A percentile compares a stretch with the other conserved stretches of the same genome.
Conservation (phyloP, 129 eudicot genomes). For the Kitagawia praeruptora region DNA sequence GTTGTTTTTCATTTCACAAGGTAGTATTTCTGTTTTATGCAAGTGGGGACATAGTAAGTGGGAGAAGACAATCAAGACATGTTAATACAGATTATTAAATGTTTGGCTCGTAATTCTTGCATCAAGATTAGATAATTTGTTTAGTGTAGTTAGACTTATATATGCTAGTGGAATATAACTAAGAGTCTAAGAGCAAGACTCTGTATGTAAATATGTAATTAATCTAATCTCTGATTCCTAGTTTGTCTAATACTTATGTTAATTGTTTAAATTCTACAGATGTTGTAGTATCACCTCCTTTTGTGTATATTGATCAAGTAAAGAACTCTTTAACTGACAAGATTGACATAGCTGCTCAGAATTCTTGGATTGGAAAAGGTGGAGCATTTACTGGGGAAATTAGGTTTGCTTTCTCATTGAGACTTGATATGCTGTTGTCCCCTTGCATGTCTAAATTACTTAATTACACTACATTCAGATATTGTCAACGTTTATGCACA, state of each 20-base stretch:
- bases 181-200: background rate
- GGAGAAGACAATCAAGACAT: no score
- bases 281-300: slow-evolving; percentile 94
- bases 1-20: background rate
- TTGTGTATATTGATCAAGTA: slow-evolving; percentile 91
- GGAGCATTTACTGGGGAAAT: slow-evolving; percentile 98
- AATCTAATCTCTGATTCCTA: background rate
- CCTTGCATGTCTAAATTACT: slow-evolving; percentile 3
- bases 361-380: slow-evolving; percentile 98
- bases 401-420: slow-evolving; percentile 36
- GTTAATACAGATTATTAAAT: background rate
- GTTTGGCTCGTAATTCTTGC: background rate
- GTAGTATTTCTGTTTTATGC: background rate
- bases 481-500: background rate
- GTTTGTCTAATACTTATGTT: slow-evolving; percentile 5
- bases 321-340: slow-evolving; percentile 69
- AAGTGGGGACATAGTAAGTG: background rate
- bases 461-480: background rate
- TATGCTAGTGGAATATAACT: background rate
- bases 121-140: background rate
- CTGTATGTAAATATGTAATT: background rate
- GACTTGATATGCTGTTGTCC: background rate
- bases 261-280: slow-evolving; percentile 26
- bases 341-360: slow-evolving; percentile 88
- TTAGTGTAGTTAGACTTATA: background rate